Base-by-base conservation (phyloP, 306 rosid genomes). In the Prunus kanzakura region DNA sequence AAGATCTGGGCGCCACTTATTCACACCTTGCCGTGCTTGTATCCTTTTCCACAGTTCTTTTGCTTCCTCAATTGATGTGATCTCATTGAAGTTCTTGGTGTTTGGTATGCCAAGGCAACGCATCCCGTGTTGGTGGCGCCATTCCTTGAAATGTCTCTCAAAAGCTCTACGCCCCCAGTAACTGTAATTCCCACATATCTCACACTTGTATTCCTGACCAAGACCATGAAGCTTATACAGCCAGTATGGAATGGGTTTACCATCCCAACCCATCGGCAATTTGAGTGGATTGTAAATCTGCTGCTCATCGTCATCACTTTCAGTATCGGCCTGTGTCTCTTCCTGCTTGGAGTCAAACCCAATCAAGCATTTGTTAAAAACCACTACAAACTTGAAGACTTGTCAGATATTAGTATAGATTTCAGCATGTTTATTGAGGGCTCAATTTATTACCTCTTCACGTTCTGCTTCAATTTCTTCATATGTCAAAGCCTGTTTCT, bases 121-220 rank as follows among this genome's bases (percentile, higher is more conserved):
- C 98, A 95, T 95, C 56, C 98, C 98, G 73, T 95, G 98, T 72
- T 95, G 98, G 84, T 95, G 98, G 51, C 98, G 97, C 98, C 98
- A 92, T 87, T 95, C 97, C 83, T 92, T 95, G 82, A 95, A 95
- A 82, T 95, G 98, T 43, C 98, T 88, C 78, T 95, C 98, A 81
- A 90, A 95, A 71, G 98, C 98, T 67, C 98, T 88, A 60, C 98
- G 98, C 6, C 97, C 98, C 97, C 98, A 92, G 82, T 95, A 95
- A 84, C 98, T 95, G 88, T 92, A 89, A 91, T 95, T 95, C 70
- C 98, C 98, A 45, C 98, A 95, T 86, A 95, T 95, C 88, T 95
- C 98, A 10, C 97, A 95, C 84, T 95, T 95, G 72, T 92, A 95
- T 83, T 95, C 98, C 97, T 95, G 98, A 74, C 98, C 97, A 72